Evolutionary conservation across 495 filamentous ascomycete species (phyloP).

Genomic region (Lasiosphaeria hispida): DNA sequence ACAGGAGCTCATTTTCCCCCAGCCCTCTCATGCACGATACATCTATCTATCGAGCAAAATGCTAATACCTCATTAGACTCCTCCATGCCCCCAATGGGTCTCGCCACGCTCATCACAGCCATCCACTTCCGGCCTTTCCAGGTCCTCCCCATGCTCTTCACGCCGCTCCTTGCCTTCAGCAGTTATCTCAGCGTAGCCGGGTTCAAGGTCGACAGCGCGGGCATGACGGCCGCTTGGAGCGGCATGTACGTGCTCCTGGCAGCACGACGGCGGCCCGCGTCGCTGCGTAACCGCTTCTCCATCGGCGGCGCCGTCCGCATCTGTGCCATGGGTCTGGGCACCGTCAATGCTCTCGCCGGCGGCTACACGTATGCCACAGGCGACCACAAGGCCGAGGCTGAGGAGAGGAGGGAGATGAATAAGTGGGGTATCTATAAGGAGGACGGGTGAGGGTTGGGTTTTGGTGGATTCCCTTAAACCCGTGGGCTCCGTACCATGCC

Average conservation of each 20-base stretch:
- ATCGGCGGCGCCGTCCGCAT: conserved; percentile 69
- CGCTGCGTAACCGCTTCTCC: conserved; percentile 59
- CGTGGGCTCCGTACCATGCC: background rate
- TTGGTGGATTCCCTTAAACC: background rate
- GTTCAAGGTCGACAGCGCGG: conserved; percentile 79
- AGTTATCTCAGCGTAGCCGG: conserved; percentile 79
- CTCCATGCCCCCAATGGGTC: conserved; percentile 71
- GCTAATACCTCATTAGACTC: conserved; percentile 55
- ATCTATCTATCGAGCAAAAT: background rate
- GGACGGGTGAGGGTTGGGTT: conserved; percentile 4
- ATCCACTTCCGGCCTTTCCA: conserved; percentile 76
- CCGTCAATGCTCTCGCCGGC: conserved; percentile 66
- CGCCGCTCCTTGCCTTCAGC: conserved; percentile 79
- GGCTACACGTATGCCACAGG: conserved; percentile 69
- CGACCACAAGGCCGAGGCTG: conserved; percentile 50
- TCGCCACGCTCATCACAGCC: conserved; percentile 75
- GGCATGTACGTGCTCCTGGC: conserved; percentile 81
- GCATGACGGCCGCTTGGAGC: conserved; percentile 81
- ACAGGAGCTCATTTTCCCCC: background rate
- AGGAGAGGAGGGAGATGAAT: conserved; percentile 43
- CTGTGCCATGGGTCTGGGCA: conserved; percentile 66
- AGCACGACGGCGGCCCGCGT: conserved; percentile 57
- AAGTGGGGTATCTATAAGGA: conserved; percentile 41
- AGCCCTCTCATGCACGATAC: background rate
- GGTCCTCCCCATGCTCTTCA: conserved; percentile 73